Evolutionary conservation across 176 grass and related monocot species (phyloP), one percentile per base, ranked within the genome.

Genomic region (Cocos nucifera): DNA sequence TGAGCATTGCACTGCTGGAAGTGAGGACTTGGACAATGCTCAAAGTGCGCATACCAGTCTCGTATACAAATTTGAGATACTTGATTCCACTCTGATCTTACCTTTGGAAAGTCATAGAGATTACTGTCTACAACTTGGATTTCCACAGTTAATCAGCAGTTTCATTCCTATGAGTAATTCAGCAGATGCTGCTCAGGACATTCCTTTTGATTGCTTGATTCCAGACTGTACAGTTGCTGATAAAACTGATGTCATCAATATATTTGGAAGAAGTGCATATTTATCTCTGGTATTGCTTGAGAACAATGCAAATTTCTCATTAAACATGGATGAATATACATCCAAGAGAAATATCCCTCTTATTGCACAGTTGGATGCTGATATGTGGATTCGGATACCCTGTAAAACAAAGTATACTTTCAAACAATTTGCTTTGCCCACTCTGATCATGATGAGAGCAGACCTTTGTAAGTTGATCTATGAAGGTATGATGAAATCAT

Each of bases 311-410:
- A 82, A 67, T 69, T 78, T 82, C 35, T 59, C 64, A 16, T 57
- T 80, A 50, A 84, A 77, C 61, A 65, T 79, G 82, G 92, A 77
- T 59, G 78, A 90, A 32, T 69, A 79, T 56, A 72, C 77, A 69
- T 76, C 75, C 64, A 75, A 73, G 63, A 79, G 65, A 78, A 80
- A 56, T 30, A 69, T 64, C 44, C 74, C 80, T 73, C 67, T 96
- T 71, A 66, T 96, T 69, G 81, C 77, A 74, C 84, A 80, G 24
- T 69, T 96, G 77, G 83, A 96, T 80, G 72, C 75, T 63, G 75
- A 76, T 72, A 64, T 87, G 65, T 96, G 87, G 87, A 80, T 96
- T 72, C 63, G 83, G 73, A 70, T 90, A 64, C 92, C 92, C 59
- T 82, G 57, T 72, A 81, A 71, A 65, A 69, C 74, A 30, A 57